Base-by-base conservation (phyloP, 768 basidiomycete species). In the Phaffia australis region DNA sequence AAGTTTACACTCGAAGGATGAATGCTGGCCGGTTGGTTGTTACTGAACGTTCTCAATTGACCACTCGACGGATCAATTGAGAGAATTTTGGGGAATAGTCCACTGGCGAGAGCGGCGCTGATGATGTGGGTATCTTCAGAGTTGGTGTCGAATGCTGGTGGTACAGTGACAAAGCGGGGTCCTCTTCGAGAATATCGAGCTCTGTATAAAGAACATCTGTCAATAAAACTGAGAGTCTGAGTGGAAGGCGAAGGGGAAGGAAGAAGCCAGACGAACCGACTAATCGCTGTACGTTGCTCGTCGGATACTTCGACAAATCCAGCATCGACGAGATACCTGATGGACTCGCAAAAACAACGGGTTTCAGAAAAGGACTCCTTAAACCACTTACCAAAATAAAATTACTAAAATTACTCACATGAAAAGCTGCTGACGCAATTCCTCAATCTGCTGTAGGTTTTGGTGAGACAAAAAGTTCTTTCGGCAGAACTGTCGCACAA, bases 391-490 rank as follows among this genome's bases (percentile, higher is more conserved):
- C 7, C 14, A 25, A 3, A 49, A 60, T 3, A 16, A 25, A 14
- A 16, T 14, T 6, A 21, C 1, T 7, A 7, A 25, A 4, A 52
- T 14, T 14, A 60, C 65, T 57, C 27, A 88, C 81, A 85, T 84
- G 63, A 90, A 78, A 69, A 89, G 83, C 74, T 99, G 94, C 73
- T 92, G 90, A 32, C 93, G 84, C 47, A 97, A 81, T 73, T 97
- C 94, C 75, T 98, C 94, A 35, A 99, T 94, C 76, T 95, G 91
- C 77, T 90, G 86, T 59, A 99, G 79, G 74, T 91, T 97, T 85
- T 90, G 89, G 71, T 90, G 84, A 70, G 88, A 91, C 47, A 94
- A 79, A 71, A 83, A 93, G 73, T 88, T 88, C 56, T 77, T 79
- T 71, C 84, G 81, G 76, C 90, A 93, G 73, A 92, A 92, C 64